These are phyloP conservation scores for Prunus mira DNA, from an alignment of 306 rosid species.

Conservation along the genomic window DNA sequence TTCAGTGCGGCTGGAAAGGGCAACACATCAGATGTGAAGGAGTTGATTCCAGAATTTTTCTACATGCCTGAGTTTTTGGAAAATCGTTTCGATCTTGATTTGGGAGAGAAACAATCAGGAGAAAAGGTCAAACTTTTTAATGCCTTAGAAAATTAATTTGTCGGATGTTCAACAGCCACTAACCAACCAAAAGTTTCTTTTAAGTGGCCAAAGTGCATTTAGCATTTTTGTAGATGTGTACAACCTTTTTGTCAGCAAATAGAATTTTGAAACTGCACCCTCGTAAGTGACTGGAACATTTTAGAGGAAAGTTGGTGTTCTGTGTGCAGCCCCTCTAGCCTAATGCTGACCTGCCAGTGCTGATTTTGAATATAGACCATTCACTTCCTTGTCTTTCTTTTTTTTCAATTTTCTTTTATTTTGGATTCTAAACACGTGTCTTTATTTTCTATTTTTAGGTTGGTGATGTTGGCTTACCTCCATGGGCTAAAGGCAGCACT, in stretches of 20 bases:
- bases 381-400: neutral
- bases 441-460: constrained; percentile 51
- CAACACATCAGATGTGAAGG: constrained; percentile 98
- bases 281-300: neutral
- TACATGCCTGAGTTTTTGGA: constrained; percentile 95
- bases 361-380: neutral
- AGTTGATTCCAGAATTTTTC: constrained; percentile 95
- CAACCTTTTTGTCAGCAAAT: neutral
- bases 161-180: neutral
- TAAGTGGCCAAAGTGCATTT: neutral
- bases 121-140: constrained; percentile 67
- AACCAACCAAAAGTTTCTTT: neutral
- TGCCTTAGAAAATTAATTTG: neutral
- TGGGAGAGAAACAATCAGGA: constrained; percentile 99
- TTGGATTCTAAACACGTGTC: constrained; percentile 3
- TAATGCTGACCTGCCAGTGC: neutral
- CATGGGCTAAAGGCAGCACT: constrained; percentile 92
- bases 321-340: neutral
- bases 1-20: constrained; percentile 98
- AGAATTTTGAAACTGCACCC: neutral
- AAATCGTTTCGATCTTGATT: constrained; percentile 85
- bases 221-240: neutral
- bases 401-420: neutral
- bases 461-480: constrained; percentile 87
- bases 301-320: neutral